Conservation (phyloP, 2,329 filamentous ascomycete species). For the Ilyonectria sp. region DNA sequence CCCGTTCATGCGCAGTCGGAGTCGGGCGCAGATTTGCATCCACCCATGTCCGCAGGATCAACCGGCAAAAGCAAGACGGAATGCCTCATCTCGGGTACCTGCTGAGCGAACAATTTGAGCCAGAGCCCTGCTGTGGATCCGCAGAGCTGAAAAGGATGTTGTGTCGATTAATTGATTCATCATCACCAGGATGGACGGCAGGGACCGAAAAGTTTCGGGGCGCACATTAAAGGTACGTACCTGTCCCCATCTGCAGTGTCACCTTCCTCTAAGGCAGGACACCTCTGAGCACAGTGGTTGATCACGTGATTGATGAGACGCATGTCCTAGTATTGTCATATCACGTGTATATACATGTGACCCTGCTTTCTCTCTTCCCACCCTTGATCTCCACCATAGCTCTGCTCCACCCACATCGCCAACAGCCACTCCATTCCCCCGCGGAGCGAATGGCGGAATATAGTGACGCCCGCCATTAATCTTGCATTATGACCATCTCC, state of each 20-base stretch:
- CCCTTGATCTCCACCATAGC: not conserved
- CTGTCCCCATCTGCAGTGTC: slow-evolving; percentile 1
- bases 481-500: slow-evolving; percentile 13
- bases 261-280: slow-evolving; percentile 6
- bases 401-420: not conserved
- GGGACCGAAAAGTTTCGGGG: slow-evolving; percentile 45
- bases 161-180: slow-evolving; percentile 40
- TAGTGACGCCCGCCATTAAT: slow-evolving; percentile 18
- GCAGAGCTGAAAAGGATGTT: slow-evolving; percentile 46
- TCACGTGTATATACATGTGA: slow-evolving; percentile 4
- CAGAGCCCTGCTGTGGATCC: slow-evolving; percentile 36
- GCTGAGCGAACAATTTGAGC: slow-evolving; percentile 29
- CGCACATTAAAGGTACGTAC: slow-evolving; percentile 32
- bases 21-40: slow-evolving; percentile 22
- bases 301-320: not conserved
- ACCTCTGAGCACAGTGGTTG: not conserved
- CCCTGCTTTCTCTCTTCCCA: not conserved
- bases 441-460: not conserved
- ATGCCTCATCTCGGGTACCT: slow-evolving; percentile 44
- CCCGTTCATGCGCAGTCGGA: slow-evolving; percentile 32
- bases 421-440: not conserved
- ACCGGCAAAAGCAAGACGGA: slow-evolving; percentile 42
- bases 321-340: not conserved
- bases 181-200: slow-evolving; percentile 34
- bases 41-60: slow-evolving; percentile 26